Base-by-base conservation (phyloP, 441 rosid species). In the Populus trichocarpa region DNA sequence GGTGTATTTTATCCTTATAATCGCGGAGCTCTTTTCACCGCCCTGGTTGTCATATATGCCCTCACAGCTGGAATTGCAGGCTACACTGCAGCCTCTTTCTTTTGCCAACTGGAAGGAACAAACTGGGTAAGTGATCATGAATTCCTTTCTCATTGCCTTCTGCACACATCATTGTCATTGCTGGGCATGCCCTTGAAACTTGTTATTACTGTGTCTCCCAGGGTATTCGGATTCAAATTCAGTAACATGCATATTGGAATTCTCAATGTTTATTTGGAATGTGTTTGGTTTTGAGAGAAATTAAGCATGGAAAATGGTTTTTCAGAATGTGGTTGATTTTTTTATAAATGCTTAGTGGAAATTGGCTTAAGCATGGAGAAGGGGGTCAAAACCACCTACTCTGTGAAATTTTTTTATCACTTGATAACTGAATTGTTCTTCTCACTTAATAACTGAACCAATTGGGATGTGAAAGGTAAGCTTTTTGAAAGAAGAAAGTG, bases 1-100 rank as follows among this genome's bases (percentile, higher is more conserved):
- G 97, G 97, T 70, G 97, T 89, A 35, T 90, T 92, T 80, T 92
- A 89, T 86, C 97, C 95, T 18, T 92, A 92, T 85, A 92, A 92
- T 73, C 90, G 95, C 5, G 97, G 97, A 77, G 95, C 97, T 71
- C 87, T 92, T n/a, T 92, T 90, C 74, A 92, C 97, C 2, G 97
- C 97, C 16, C 80, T 92, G 82, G 97, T 92, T 53, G 92, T 92
- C 74, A 88, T 92, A 67, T 89, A 92, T 46, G 95, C 93, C 12
- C 95, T 92, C 11, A 90, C 97, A 20, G 89, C 97, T 38, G 97
- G 95, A 26, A 88, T 89, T 76, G 91, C 97, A 1, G 97, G 97
- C 75, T 92, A 90, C 64, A 83, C 87, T 25, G 92, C 97, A 32
- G 82, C 95, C 69, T 85, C 97, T 70, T 92, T 90, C 89, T 92